Evolutionary conservation across 2,329 filamentous ascomycete genomes (phyloP).

Genomic region (Trichoderma koningiopsis): DNA sequence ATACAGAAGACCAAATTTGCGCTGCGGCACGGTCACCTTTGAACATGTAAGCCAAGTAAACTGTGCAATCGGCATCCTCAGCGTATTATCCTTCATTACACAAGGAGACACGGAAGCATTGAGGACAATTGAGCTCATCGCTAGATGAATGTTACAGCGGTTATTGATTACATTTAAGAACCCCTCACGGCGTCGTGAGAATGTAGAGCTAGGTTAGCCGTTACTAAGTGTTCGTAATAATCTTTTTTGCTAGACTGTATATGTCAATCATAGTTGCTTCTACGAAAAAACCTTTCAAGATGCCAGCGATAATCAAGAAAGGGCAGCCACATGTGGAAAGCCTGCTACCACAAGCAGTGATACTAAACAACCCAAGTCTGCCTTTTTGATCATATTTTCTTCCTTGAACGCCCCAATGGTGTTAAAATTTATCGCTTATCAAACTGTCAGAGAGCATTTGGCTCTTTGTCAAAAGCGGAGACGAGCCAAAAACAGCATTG

Average conservation of each 20-base stretch:
- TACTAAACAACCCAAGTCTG: too few species aligned
- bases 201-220: background rate
- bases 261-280: background rate
- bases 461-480: slow-evolving; percentile 54
- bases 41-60: background rate
- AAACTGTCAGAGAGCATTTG: slow-evolving; percentile 56
- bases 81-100: background rate
- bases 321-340: background rate
- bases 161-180: background rate
- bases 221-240: background rate
- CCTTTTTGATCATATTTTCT: slow-evolving; percentile 40
- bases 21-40: background rate
- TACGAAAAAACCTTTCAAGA: background rate
- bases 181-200: background rate
- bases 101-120: background rate
- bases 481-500: slow-evolving; percentile 34
- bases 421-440: slow-evolving; percentile 40
- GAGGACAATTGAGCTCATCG: background rate
- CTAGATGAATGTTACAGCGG: background rate
- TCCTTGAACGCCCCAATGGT: slow-evolving; percentile 38
- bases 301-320: background rate
- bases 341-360: background rate
- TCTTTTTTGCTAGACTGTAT: background rate
- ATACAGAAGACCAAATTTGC: background rate
- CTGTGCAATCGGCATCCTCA: background rate